Conservation (phyloP, 225 moss, liverwort and hornwort genomes). For the Pseudoscleropodium purum region DNA sequence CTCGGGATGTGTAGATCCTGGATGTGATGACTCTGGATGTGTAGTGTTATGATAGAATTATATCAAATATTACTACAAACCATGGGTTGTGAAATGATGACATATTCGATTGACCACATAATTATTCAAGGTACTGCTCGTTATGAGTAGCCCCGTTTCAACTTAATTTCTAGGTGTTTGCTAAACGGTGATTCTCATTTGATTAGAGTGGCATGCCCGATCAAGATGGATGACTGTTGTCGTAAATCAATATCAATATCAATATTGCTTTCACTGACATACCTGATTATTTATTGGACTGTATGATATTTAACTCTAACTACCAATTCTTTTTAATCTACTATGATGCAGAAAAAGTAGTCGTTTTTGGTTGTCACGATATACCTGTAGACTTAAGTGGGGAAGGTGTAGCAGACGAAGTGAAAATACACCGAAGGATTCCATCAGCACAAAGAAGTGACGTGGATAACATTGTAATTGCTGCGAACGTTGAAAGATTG, state of each 20-base stretch:
- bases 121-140: not conserved
- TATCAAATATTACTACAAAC: not conserved
- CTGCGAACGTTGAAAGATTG: constrained; percentile 70
- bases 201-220: not conserved
- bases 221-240: not conserved
- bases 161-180: not conserved
- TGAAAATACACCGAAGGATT: constrained; percentile 1
- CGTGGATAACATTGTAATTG: constrained; percentile 65
- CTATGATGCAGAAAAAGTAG: constrained; percentile 55
- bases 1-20: not conserved
- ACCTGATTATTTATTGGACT: not conserved
- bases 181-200: not conserved
- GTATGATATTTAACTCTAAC: not conserved
- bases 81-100: not conserved
- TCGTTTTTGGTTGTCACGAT: constrained; percentile 58
- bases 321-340: not conserved
- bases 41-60: not conserved
- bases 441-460: constrained; percentile 73
- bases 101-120: not conserved
- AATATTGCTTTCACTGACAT: not conserved
- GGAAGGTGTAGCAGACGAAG: not conserved
- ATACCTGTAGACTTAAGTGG: constrained; percentile 52
- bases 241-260: not conserved
- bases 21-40: not conserved
- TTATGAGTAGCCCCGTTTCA: not conserved